Base-by-base conservation (phyloP, 2,329 filamentous ascomycete genomes). In the Cercospora nicotianae region DNA sequence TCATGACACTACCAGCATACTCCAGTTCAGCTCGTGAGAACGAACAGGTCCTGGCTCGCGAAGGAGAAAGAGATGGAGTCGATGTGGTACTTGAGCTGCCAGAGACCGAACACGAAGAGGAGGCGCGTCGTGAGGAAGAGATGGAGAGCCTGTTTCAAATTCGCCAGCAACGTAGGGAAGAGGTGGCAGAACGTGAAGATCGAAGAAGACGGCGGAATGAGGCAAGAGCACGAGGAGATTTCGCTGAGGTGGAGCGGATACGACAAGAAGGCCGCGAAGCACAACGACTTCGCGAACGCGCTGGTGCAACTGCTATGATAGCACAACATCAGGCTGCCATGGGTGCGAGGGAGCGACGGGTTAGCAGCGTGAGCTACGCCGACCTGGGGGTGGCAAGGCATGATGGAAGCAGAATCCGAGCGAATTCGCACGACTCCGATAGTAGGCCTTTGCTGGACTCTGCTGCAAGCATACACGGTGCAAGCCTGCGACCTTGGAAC, bases 121-220 rank as follows among this genome's bases (percentile, higher is more conserved):
- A 96, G 77, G 80, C 82, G 1, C 82, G 93, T 63, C 87, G 95
- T 12, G 93, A 98, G 70, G 88, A 92, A 30, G 92, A 97, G 79
- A 98, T 98, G 95, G 91, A 95, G 70, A 88, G 91, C 0, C 80
- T 98, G 48, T 98, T 96, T 78, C 93, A 96, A 78, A 94, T 98
- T 67, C 90, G 95, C 12, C 77, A 91, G 12, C 89, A 92, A 18
- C 87, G 95, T 64, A 87, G 94, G 62, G 85, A 87, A 65, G 91
- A 96, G 77, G 85, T 90, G 45, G 87, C 88, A 4, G 93, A 95
- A 70, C 89, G 93, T 5, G 92, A 96, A 72, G 89, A 91, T 71
- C 84, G 91, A n/a, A 85, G 92, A 62, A 85, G 87, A 58, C 83
- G 88, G 66, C 85, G 92, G 30, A 83, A 87, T 31, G 91, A 93